Evolutionary conservation across 371 early-diverging fungal genomes (phyloP).

Genomic region (Mucor plumbeus): DNA sequence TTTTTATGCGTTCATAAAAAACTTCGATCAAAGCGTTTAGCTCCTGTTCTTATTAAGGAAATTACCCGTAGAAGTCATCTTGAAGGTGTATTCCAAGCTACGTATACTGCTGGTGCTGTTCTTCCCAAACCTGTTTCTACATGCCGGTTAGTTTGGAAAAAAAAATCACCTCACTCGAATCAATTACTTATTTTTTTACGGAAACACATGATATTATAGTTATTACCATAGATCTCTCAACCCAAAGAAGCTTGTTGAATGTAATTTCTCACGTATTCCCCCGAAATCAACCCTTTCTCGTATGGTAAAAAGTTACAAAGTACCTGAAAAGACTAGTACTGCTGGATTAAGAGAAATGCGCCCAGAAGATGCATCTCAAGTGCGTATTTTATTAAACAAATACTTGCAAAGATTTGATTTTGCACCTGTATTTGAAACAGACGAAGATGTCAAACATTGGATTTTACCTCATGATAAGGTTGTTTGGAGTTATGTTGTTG

Average conservation of each 20-base stretch:
- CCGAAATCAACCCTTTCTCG: constrained; percentile 78
- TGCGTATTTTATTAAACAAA: constrained; percentile 73
- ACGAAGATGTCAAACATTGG: constrained; percentile 94
- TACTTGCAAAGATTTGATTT: constrained; percentile 76
- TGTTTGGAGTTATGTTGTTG: constrained; percentile 92
- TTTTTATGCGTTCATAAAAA: constrained; percentile 98
- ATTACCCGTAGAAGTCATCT: constrained; percentile 94
- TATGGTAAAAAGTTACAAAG: constrained; percentile 73
- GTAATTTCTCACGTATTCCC: constrained; percentile 84
- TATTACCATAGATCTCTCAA: constrained; percentile 95
- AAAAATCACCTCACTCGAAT: not conserved
- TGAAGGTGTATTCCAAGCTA: constrained; percentile 96
- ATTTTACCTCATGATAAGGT: constrained; percentile 83
- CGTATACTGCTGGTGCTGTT: constrained; percentile 95
- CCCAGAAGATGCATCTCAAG: constrained; percentile 73
- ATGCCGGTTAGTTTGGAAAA: constrained; percentile 59
- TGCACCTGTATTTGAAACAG: constrained; percentile 73
- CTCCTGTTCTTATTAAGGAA: constrained; percentile 99
- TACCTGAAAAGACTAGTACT: constrained; percentile 65
- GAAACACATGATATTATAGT: constrained; percentile 36
- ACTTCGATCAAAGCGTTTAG: constrained; percentile 93
- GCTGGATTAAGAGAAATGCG: constrained; percentile 85
- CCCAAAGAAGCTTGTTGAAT: constrained; percentile 93
- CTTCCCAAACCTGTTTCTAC: constrained; percentile 91
- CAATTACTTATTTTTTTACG: not conserved